Evolutionary conservation across 2,329 filamentous ascomycete species (phyloP).

Genomic region (Clathrospora elynae): DNA sequence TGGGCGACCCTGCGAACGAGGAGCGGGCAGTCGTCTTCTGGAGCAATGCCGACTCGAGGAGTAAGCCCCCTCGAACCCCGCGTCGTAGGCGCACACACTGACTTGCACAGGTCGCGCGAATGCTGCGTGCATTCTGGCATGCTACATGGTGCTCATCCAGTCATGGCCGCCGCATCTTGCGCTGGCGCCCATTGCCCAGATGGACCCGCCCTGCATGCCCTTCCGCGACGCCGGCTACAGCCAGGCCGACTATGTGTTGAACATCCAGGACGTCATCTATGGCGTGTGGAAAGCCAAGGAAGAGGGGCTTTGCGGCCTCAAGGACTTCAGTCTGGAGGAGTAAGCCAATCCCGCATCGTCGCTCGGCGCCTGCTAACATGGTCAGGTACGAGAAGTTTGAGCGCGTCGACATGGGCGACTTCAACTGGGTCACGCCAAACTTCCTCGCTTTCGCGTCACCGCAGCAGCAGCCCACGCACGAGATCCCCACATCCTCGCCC

Average conservation of each 20-base stretch:
- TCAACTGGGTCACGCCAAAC: conserved; percentile 97
- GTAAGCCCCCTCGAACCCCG: conserved; percentile 58
- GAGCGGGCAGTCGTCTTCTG: conserved; percentile 92
- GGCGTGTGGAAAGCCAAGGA: conserved; percentile 99
- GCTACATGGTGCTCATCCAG: conserved; percentile 99
- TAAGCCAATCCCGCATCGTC: conserved; percentile 45
- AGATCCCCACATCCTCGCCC: conserved; percentile 73
- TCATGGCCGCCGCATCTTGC: conserved; percentile 96
- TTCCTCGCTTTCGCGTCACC: conserved; percentile 97
- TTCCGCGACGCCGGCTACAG: conserved; percentile 98
- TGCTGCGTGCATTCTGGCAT: conserved; percentile 90
- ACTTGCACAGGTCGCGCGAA: conserved; percentile 75
- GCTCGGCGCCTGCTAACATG: conserved; percentile 21
- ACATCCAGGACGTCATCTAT: conserved; percentile 96
- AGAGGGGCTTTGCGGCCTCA: conserved; percentile 85
- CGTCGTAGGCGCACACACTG: conserved; percentile 13
- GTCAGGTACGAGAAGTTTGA: conserved; percentile 88
- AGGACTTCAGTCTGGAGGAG: conserved; percentile 95
- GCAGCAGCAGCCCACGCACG: conserved; percentile 76
- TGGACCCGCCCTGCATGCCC: conserved; percentile 97
- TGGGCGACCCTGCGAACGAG: conserved; percentile 89
- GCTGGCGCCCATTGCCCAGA: conserved; percentile 91
- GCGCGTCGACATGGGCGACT: conserved; percentile 96
- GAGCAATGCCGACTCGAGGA: conserved; percentile 89
- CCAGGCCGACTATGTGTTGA: conserved; percentile 94